Conservation (phyloP, 148 eudicot species). For the Pharnaceum exiguum region DNA sequence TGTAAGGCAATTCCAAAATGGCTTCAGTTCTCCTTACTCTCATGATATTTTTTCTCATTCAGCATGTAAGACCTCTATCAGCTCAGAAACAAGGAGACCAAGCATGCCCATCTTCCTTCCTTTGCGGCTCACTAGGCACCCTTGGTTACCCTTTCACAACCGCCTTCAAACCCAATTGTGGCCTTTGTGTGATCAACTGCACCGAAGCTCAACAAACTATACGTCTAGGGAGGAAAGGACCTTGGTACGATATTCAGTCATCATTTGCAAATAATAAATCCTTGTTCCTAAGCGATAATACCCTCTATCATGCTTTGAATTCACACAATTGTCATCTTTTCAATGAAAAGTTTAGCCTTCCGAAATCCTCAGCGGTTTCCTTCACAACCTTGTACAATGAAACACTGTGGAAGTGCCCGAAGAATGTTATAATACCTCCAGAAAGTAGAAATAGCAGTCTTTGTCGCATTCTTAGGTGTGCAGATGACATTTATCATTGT, state of each 20-base stretch:
- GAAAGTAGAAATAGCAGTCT: background rate
- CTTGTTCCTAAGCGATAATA: slow-evolving; percentile 5
- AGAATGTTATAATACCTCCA: background rate
- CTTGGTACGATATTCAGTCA: slow-evolving; percentile 2
- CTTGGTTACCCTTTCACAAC: slow-evolving; percentile 32
- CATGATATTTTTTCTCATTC: background rate
- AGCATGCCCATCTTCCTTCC: slow-evolving; percentile 28
- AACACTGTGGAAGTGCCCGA: slow-evolving; percentile 29
- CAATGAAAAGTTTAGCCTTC: background rate
- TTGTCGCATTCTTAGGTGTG: slow-evolving; percentile 1
- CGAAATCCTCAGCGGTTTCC: slow-evolving; percentile 1
- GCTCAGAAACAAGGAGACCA: slow-evolving; percentile 1
- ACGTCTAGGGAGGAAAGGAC: background rate
- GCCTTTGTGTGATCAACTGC: slow-evolving; percentile 32
- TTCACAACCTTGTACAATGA: background rate
- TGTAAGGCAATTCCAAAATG: slow-evolving; percentile 21
- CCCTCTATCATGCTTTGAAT: background rate
- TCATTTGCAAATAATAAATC: slow-evolving; percentile 3
- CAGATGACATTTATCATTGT: background rate
- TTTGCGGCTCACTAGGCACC: slow-evolving; percentile 10
- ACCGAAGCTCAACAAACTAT: slow-evolving; percentile 10
- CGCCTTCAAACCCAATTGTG: slow-evolving; percentile 14
- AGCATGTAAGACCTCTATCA: slow-evolving; percentile 5
- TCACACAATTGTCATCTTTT: slow-evolving; percentile 8
- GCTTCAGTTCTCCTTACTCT: slow-evolving; percentile 5